Evolutionary conservation across 2,329 filamentous ascomycete species (phyloP), one percentile per base, ranked within the genome.

Genomic region (Monosporascus sp.): DNA sequence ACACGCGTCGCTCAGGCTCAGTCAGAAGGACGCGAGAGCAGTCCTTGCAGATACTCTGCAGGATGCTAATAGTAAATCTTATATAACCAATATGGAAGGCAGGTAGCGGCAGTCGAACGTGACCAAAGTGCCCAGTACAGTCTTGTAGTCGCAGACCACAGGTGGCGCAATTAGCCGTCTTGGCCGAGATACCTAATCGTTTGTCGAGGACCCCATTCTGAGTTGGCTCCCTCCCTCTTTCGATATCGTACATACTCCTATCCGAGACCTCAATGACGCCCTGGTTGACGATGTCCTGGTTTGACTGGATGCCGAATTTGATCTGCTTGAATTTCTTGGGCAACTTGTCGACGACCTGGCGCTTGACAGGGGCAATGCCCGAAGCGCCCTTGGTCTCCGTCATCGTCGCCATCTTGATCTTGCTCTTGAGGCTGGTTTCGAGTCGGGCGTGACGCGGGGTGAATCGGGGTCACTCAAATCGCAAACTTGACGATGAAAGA

Each of bases 1-100:
- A 95, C 3, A 78, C 73, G 41, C 89, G 84, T 59, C 90, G 84
- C 63, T 96, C 90, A 20, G 82, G 75, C 67, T 97, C 91, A 38
- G 88, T 84, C 24, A 99, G 80, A 52, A 99, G 74, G 6, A 97
- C 87, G 56, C 82, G 82, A 24, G 90, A 89, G 68, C 94, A 99
- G 66, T 92, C 85, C 75, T 96, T 99, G 84, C 94, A 99, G 59
- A 99, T 95, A 65, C 94, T 88, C 68, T 97, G 92, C 24, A 99
- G 79, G 52, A 96, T 92, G 45, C 86, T 87, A 67, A 96, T 93
- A 58, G 94, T 90, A 68, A 95, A 91, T 68, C 91, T 94, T 63
- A 99, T 82, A 68, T 97, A 99, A 38, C 94, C 94, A 59, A 97
- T 91, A 68, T 99, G 94, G 66, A 97, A 97, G 44, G 88, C 90